phyloP scores from a whole-genome alignment of 108 stramenopile genomes.

The Aurantiochytrium sp. region DNA sequence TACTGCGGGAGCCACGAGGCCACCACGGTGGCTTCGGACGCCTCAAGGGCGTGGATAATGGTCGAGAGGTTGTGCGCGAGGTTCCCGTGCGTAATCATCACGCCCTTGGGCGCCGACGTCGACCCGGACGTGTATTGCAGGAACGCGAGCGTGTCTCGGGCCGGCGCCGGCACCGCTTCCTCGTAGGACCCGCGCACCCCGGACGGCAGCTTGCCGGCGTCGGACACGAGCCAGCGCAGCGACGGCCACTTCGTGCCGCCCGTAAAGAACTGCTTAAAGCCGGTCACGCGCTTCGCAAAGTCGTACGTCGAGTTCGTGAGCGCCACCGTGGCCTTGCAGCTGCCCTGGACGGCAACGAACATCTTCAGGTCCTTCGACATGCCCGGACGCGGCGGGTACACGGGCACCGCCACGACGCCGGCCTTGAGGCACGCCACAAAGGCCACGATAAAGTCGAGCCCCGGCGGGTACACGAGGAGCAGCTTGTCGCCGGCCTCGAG shows the following conservation, averaged over 20 bases:
- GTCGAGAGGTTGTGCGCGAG: slow-evolving; percentile 82
- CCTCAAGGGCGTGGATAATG: slow-evolving; percentile 67
- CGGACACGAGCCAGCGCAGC: slow-evolving; percentile 44
- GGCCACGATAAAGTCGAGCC: slow-evolving; percentile 84
- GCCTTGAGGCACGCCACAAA: slow-evolving; percentile 91
- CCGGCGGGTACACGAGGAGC: slow-evolving; percentile 89
- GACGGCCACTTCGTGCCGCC: slow-evolving; percentile 23
- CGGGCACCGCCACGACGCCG: slow-evolving; percentile 81
- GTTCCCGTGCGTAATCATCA: slow-evolving; percentile 74
- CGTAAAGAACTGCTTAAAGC: slow-evolving; percentile 31
- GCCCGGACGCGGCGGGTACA: slow-evolving; percentile 88
- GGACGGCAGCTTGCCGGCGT: slow-evolving; percentile 38
- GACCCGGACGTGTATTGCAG: slow-evolving; percentile 95
- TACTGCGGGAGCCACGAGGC: slow-evolving; percentile 99
- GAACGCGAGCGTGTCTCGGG: slow-evolving; percentile 69
- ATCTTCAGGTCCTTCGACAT: slow-evolving; percentile 45
- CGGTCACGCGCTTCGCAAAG: slow-evolving; percentile 63
- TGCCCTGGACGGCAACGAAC: slow-evolving; percentile 68
- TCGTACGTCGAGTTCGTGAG: slow-evolving; percentile 80
- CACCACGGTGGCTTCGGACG: slow-evolving; percentile 71
- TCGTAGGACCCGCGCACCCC: slow-evolving; percentile 13
- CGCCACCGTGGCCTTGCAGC: slow-evolving; percentile 74
- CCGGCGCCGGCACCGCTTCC: neutral
- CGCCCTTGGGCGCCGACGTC: slow-evolving; percentile 90
- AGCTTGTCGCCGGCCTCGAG: slow-evolving; percentile 64